Evolutionary conservation across 2,329 filamentous ascomycete species (phyloP), one percentile per base, ranked within the genome.

Genomic region (Trichoderma koningiopsis): DNA sequence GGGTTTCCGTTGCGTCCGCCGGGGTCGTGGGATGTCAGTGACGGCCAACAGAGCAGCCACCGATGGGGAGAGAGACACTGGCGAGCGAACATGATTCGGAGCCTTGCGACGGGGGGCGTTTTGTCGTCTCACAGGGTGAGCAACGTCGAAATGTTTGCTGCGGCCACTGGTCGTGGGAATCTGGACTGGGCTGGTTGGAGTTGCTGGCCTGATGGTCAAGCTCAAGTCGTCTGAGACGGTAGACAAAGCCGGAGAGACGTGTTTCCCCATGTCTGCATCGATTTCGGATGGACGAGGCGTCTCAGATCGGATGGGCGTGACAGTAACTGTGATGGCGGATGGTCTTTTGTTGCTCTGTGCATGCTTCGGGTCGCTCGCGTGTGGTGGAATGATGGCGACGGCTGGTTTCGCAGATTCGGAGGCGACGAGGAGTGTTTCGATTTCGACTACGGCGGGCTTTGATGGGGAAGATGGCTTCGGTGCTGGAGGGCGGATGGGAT

Each of bases 11-110:
- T 79, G 77, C 33, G 78, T 76, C 67, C 79, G 83, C 31, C 72
- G 83, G 78, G 61, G 84, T 77, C 72, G 82, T 3, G 87, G 88
- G 61, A 91, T 91, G 71, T 83, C 85, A 35, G 88, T 91, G 65
- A 88, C 81, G 37, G 88, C 88, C 40, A 91, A 80, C 33, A 91
- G 80, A 14, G 87, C 87, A 6, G 87, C 87, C 33, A 90, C 83
- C 0, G 87, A 88, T 0, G 88, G 83, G 5, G 88, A 85, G 27
- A 90, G 81, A 19, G 83, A 80, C 69, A 88, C 86, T 6, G 86
- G 83, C 1, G 84, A 84, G 75, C 85, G 84, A 2, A 81, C 77
- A 66, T 85, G 82, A 70, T 78, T 80, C 10, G 78, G 76, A 52
- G 78, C 24, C 57, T 57, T 73, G 57, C 74, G 73, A 55, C 79